Conservation (phyloP, 352 stramenopile species). For the Phytophthora lateralis region DNA sequence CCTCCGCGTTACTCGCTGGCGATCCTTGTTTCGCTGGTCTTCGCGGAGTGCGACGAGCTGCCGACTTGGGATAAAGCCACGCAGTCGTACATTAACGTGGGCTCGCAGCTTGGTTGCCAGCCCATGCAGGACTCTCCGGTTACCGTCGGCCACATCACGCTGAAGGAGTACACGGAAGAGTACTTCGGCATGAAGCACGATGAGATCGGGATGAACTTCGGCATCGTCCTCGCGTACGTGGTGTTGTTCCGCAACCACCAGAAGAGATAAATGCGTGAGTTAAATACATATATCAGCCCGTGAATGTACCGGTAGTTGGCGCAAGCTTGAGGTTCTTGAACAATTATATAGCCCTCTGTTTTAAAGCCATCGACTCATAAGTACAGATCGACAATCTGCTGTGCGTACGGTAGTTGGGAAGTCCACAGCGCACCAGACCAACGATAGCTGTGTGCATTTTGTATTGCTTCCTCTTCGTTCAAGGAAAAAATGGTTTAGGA, state of each 20-base stretch:
- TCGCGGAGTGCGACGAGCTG: slow-evolving; percentile 32
- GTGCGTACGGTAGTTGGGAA: background rate
- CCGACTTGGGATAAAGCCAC: slow-evolving; percentile 25
- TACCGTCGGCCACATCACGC: slow-evolving; percentile 29
- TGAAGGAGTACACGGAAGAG: slow-evolving; percentile 30
- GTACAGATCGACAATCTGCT: slow-evolving; percentile 8
- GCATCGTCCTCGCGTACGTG: slow-evolving; percentile 30
- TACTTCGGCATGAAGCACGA: slow-evolving; percentile 30
- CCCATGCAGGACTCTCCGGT: slow-evolving; percentile 26
- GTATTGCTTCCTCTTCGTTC: slow-evolving; percentile 32
- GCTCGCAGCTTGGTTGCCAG: slow-evolving; percentile 29
- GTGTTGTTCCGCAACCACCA: slow-evolving; percentile 24
- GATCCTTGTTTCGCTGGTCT: slow-evolving; percentile 33
- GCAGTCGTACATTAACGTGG: slow-evolving; percentile 22
- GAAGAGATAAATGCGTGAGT: background rate
- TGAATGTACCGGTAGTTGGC: background rate
- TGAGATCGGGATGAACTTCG: slow-evolving; percentile 28
- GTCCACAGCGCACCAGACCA: slow-evolving; percentile 1
- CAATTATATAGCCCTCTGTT: slow-evolving; percentile 6
- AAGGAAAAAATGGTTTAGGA: slow-evolving; percentile 15
- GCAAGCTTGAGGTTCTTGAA: slow-evolving; percentile 6
- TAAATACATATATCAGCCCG: background rate
- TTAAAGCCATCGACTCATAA: slow-evolving; percentile 8
- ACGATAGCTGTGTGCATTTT: slow-evolving; percentile 5
- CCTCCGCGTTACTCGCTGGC: slow-evolving; percentile 37